These are phyloP conservation scores for Cynara cardunculus DNA, from an alignment of 129 eudicot species.

Conservation along the genomic window DNA sequence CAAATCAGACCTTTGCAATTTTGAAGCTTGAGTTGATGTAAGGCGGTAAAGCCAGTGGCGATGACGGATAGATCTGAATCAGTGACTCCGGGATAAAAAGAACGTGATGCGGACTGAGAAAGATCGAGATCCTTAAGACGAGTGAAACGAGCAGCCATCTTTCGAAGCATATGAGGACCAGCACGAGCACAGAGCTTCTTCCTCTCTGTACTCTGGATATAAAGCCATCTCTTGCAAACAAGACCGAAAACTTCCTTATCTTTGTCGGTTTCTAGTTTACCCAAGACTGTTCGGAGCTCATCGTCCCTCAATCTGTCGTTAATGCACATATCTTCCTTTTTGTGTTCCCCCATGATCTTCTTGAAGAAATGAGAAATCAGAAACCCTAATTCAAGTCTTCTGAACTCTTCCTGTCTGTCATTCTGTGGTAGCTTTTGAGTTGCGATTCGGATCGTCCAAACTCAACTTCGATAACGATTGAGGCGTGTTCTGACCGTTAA, in stretches of 20 bases:
- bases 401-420: not conserved
- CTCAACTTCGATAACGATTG: slow-evolving; percentile 12
- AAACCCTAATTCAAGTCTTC: slow-evolving; percentile 20
- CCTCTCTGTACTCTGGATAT: slow-evolving; percentile 78
- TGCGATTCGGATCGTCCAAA: slow-evolving; percentile 15
- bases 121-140: slow-evolving; percentile 68
- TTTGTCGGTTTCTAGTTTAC: slow-evolving; percentile 46
- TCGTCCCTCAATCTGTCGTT: slow-evolving; percentile 71
- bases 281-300: slow-evolving; percentile 61
- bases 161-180: slow-evolving; percentile 89
- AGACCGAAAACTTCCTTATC: slow-evolving; percentile 87
- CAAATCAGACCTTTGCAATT: slow-evolving; percentile 67
- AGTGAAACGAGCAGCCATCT: slow-evolving; percentile 80
- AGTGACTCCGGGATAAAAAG: slow-evolving; percentile 88
- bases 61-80: slow-evolving; percentile 83
- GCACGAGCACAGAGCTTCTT: slow-evolving; percentile 88
- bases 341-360: not conserved
- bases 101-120: slow-evolving; percentile 68
- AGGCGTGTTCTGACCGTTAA: not conserved
- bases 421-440: not conserved
- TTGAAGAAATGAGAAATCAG: slow-evolving; percentile 1
- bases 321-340: slow-evolving; percentile 23
- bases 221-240: slow-evolving; percentile 92
- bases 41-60: slow-evolving; percentile 54
- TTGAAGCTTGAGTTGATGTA: slow-evolving; percentile 54